Base-by-base conservation (phyloP, 257 asterid genomes). In the Scutellaria galericulata region DNA sequence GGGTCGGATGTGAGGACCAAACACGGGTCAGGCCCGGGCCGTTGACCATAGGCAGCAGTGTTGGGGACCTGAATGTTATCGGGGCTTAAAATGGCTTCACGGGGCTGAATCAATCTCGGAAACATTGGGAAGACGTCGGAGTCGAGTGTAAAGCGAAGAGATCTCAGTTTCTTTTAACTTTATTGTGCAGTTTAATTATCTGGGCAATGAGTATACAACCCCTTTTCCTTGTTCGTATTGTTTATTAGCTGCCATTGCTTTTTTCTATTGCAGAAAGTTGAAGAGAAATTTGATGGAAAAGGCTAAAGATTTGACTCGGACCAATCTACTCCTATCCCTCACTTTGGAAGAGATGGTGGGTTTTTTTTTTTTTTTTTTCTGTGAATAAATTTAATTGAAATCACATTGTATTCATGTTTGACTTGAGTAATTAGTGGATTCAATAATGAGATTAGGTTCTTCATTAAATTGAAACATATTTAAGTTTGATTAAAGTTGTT, bases 1-100 rank as follows among this genome's bases (percentile, higher is more conserved):
- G 88, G 96, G 82, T 88, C 94, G 68, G 94, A 86, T 2, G 96
- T 86, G 45, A 90, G 81, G 41, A 88, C 95, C 79, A 88, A 74
- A 53, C 88, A 86, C 24, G 95, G 89, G 79, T 90, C 96, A 2
- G 75, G 87, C 7, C 76, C 86, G 64, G 15, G 45, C 59, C 85
- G 83, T 79, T 80, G 84, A 77, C 84, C 85, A 48, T 74, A 80
- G 20, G 68, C 79, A 45, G 41, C 76, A 50, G 10, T 70, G 77
- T 44, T 73, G 9, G 82, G 31, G 3, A 48, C 61, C 78, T 75
- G 75, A 42, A 75, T 75, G 69, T 8, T 78, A 41, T 71, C 85
- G 6, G 39, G 81, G 80, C 47, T 72, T 35, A 75, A 60, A 44
- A 81, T 66, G 72, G 78, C 66, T 13, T 83, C 88, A 56, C 77